A percentile compares a stretch with the other conserved stretches of the same genome.
phyloP scores from a whole-genome alignment of 345 rosid genomes.

The Reutealis trisperma region DNA sequence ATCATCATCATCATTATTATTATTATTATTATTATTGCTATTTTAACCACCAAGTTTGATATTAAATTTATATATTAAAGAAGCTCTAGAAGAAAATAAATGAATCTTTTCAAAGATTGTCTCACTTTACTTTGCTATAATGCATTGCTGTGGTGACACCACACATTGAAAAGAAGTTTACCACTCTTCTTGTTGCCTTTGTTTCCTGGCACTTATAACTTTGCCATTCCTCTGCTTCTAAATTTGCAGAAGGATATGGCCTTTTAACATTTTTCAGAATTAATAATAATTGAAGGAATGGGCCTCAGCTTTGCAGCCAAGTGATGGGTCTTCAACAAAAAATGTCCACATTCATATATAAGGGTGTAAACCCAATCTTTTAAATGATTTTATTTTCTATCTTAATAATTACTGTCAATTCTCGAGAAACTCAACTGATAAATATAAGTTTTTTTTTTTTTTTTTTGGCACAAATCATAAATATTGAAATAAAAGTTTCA shows the following conservation, averaged over 20 bases:
- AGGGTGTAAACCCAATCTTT: background rate
- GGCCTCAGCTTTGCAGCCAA: slow-evolving; percentile 25
- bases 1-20: no score
- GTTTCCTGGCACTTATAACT: slow-evolving; percentile 18
- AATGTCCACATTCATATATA: background rate
- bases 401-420: no score
- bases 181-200: slow-evolving; percentile 10
- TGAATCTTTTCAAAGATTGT: background rate
- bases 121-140: background rate
- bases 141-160: slow-evolving; percentile 9
- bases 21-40: no score
- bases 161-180: slow-evolving; percentile 3
- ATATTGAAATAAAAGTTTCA: no score
- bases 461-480: no score
- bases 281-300: slow-evolving; percentile 20
- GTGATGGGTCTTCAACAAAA: slow-evolving; percentile 20
- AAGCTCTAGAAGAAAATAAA: background rate
- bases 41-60: no score
- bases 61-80: background rate
- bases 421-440: no score
- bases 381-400: background rate
- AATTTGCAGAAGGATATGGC: slow-evolving; percentile 9
- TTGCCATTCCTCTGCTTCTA: slow-evolving; percentile 24
- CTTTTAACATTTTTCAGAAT: slow-evolving; percentile 4
- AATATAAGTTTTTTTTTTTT: no score